Evolutionary conservation across 495 filamentous ascomycete genomes (phyloP), one percentile per base, ranked within the genome.

Genomic region (Geopyxis carbonaria): DNA sequence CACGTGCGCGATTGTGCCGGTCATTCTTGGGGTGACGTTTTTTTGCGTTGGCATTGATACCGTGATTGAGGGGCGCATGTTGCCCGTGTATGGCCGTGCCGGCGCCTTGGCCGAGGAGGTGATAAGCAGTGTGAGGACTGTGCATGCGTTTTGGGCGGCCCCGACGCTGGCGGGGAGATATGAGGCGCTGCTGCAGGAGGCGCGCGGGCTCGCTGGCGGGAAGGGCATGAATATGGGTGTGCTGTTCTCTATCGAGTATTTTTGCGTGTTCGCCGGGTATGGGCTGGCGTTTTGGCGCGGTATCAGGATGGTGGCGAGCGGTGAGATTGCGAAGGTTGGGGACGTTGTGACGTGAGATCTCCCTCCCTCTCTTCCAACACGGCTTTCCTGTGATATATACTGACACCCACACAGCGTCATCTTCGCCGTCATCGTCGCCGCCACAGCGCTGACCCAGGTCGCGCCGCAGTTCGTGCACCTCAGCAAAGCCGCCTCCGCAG

Each of bases 1-100:
- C 13, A 27, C 51, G 0, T 42, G 45, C 4, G 48, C 55, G 3
- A 53, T 44, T 3, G 34, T 57, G n/a, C 48, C 56, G 16, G 44
- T 48, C 5, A 51, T 63, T 21, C 22, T 52, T 5, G 10, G 45
- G 16, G 33, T 47, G 18, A 52, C 51, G 43, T n/a, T n/a, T n/a
- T n/a, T n/a, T n/a, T 47, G 38, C 8, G 38, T 23, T 14, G 46
- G 48, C 15, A 6, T 8, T 7, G 7, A 34, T 16, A 40, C 20
- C 7, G 33, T 22, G n/a, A 36, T 13, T n/a, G 34, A 20, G 2
- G 19, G 36, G 18, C 19, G 34, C 33, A 18, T 36, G 11, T 10
- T 40, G 15, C 20, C 29, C 13, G n/a, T 19, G 11, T 38, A 39
- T 13, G 15, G 18, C 1, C 2, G 13, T 6, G 42, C 41, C 8